A percentile compares a stretch with the other conserved stretches of the same genome.
Conservation (phyloP, 345 rosid species). For the Conringia planisiliqua region DNA sequence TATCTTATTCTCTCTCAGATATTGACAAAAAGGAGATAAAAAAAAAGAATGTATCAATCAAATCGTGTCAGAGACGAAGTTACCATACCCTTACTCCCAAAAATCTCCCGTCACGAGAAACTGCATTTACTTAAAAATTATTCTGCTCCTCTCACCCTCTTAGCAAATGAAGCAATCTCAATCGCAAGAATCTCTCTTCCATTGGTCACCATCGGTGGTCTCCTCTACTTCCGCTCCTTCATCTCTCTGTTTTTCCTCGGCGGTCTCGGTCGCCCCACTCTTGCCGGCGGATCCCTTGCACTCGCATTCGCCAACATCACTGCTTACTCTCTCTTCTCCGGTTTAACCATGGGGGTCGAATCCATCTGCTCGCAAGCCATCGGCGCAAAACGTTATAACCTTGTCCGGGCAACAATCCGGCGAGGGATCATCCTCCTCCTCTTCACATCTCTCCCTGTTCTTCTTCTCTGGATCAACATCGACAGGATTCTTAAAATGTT, state of each 20-base stretch:
- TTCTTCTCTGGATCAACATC: constrained; percentile 76
- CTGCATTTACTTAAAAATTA: neutral
- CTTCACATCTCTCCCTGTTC: constrained; percentile 56
- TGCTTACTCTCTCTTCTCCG: constrained; percentile 85
- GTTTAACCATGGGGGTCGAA: constrained; percentile 90
- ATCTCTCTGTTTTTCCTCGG: constrained; percentile 82
- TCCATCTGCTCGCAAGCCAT: constrained; percentile 87
- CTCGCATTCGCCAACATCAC: constrained; percentile 84
- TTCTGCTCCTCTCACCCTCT: constrained; percentile 27
- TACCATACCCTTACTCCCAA: constrained; percentile 11
- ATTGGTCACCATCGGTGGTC: constrained; percentile 62
- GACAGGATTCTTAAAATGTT: constrained; percentile 48
- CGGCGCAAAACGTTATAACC: constrained; percentile 60
- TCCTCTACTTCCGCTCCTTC: constrained; percentile 82
- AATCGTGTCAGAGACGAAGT: constrained; percentile 22
- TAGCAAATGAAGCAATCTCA: constrained; percentile 47
- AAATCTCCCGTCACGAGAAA: neutral
- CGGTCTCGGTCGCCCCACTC: constrained; percentile 57
- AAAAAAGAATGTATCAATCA: constrained; percentile 18
- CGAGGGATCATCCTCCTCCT: constrained; percentile 61
- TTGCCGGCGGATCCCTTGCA: constrained; percentile 90
- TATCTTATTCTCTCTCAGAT: constrained; percentile 1
- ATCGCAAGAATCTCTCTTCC: constrained; percentile 62
- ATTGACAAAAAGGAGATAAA: neutral
- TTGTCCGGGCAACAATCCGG: constrained; percentile 65